Base-by-base conservation (phyloP, 169 alveolate species). In the Fabrea salina region DNA sequence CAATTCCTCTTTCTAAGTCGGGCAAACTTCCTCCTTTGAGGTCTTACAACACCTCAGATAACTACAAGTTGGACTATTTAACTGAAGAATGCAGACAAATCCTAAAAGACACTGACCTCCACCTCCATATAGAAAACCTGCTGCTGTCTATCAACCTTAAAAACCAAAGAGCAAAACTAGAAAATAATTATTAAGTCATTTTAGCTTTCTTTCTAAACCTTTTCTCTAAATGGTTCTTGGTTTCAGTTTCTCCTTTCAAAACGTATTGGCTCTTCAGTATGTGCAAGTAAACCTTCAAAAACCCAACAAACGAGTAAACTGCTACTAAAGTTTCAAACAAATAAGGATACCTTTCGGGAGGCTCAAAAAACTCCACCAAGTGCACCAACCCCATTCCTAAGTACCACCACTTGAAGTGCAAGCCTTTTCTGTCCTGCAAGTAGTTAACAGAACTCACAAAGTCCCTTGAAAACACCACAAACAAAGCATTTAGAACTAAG, bases 331-430 rank as follows among this genome's bases (percentile, higher is more conserved):
- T 7, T n/a, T 68, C 80, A 75, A 78, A 89, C 19, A 89, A 75
- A 88, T 83, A 89, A 25, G 94, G 94, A 53, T 84, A 89, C 39
- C 74, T 75, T 57, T 72, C 35, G 43, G 91, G 91, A 8, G 88
- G 89, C 19, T 80, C 67, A 0, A 89, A 79, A 71, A 64, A 47
- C 66, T 76, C 56, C 66, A 1, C 77, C 3, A 25, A 59, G 43
- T 56, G 59, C 54, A 85, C 61, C 78, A 3, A 66, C 16, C 4
- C 50, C 30, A 40, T 74, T 74, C 16, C 76, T 50, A 71, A 59
- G 50, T 33, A 51, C n/a, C 19, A 59, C 57, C 19, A 27, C 1
- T 47, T 58, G 32, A 1, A n/a, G 43, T 43, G 40, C 43, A 35
- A 49, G 13, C n/a, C 32, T 37, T 61, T 47, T 40, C 43, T 78